Conservation (phyloP, 2,329 filamentous ascomycete genomes). For the Aspergillus versicolor region DNA sequence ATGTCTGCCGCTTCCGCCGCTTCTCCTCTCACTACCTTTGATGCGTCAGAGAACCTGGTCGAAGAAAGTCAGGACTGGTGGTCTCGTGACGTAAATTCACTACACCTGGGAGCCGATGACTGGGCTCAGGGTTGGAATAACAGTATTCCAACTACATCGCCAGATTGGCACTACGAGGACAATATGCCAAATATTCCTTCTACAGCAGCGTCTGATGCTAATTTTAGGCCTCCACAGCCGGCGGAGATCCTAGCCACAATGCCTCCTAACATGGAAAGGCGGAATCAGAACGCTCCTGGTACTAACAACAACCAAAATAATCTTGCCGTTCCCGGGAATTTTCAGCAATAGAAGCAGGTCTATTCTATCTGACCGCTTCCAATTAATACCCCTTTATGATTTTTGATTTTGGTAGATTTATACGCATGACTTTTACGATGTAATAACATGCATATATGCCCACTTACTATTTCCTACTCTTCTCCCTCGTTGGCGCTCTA, state of each 20-base stretch:
- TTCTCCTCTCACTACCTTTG: constrained; percentile 54
- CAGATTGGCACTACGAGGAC: constrained; percentile 14
- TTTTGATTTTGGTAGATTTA: not conserved
- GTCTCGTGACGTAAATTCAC: constrained; percentile 60
- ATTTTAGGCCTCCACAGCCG: constrained; percentile 8
- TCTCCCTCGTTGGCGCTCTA: not conserved
- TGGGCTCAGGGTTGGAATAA: constrained; percentile 47
- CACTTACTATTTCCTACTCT: not conserved
- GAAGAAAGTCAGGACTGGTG: constrained; percentile 66
- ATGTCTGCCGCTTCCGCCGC: constrained; percentile 36
- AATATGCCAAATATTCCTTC: constrained; percentile 12
- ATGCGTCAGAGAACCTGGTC: constrained; percentile 60
- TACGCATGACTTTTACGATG: constrained; percentile 2
- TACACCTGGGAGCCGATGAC: constrained; percentile 63
- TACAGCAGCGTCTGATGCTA: constrained; percentile 9
- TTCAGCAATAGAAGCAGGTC: constrained; percentile 5
- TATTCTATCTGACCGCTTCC: not conserved
- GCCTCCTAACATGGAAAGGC: constrained; percentile 5
- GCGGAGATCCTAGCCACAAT: constrained; percentile 6
- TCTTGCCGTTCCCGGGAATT: constrained; percentile 15
- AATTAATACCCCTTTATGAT: not conserved
- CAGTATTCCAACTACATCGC: constrained; percentile 15
- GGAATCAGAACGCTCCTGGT: constrained; percentile 6
- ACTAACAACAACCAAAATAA: constrained; percentile 3
- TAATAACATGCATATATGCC: not conserved